Evolutionary conservation across 495 filamentous ascomycete genomes (phyloP).

Genomic region (Cercophora scortea): DNA sequence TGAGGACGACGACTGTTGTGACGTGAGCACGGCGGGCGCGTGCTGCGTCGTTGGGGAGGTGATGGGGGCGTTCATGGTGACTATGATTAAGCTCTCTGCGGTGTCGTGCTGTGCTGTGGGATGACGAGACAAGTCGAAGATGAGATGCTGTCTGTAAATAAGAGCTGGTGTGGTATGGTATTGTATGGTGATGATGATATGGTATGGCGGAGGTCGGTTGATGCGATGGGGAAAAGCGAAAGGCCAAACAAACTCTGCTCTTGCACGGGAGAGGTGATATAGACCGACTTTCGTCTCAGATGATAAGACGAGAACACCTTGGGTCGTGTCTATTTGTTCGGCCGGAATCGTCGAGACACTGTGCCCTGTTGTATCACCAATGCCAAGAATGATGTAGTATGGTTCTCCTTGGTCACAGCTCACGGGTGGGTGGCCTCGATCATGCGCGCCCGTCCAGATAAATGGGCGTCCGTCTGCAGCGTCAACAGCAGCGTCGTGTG

Average conservation of each 20-base stretch:
- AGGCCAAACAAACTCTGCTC: too few species aligned
- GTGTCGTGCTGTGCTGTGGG: not conserved
- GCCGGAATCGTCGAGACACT: too few species aligned
- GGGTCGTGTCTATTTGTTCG: too few species aligned
- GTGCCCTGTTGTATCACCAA: constrained; percentile 7
- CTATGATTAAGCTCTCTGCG: not conserved
- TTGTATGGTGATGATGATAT: too few species aligned
- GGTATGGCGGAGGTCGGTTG: too few species aligned
- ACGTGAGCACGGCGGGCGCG: constrained; percentile 19
- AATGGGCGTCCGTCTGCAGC: not conserved
- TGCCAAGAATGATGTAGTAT: constrained; percentile 9
- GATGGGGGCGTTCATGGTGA: constrained; percentile 30
- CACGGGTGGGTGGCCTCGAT: constrained; percentile 1
- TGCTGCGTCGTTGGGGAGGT: constrained; percentile 20
- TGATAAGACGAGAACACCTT: too few species aligned
- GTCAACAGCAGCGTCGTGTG: not conserved
- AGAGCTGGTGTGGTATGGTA: too few species aligned
- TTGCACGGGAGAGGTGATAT: too few species aligned
- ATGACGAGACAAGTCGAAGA: not conserved
- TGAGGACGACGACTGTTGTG: constrained; percentile 17
- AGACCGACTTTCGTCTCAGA: too few species aligned
- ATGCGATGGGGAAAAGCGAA: too few species aligned
- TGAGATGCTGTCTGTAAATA: not conserved
- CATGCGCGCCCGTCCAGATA: constrained; percentile 8
- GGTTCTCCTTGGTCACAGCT: not conserved